Evolutionary conservation across 108 stramenopile species (phyloP).

Genomic region (Pseudonitzschia pungens): DNA sequence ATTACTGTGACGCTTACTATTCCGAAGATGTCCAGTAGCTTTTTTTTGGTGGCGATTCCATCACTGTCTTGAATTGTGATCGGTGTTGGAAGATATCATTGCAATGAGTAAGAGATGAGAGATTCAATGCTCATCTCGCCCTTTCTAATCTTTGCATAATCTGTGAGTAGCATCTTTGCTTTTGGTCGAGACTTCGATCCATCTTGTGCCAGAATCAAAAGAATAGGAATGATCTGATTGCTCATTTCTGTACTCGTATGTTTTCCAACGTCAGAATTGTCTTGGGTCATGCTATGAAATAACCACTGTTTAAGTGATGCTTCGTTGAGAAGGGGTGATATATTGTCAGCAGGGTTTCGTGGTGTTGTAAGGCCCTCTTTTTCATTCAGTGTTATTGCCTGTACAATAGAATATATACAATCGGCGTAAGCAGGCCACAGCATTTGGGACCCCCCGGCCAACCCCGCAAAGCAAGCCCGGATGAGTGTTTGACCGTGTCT

Average conservation of each 20-base stretch:
- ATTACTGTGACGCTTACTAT: not conserved
- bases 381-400: slow-evolving; percentile 29
- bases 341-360: slow-evolving; percentile 9
- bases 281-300: not conserved
- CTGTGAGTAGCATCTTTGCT: slow-evolving; percentile 53
- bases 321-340: slow-evolving; percentile 17
- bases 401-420: slow-evolving; percentile 48
- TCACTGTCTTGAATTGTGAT: no score
- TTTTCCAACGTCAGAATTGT: not conserved
- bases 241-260: slow-evolving; percentile 17
- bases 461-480: slow-evolving; percentile 40
- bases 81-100: not conserved
- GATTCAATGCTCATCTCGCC: slow-evolving; percentile 49
- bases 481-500: slow-evolving; percentile 43
- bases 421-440: slow-evolving; percentile 50
- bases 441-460: slow-evolving; percentile 62
- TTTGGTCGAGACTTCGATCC: slow-evolving; percentile 46
- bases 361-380: not conserved
- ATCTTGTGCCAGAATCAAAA: slow-evolving; percentile 41
- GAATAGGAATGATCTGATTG: slow-evolving; percentile 33
- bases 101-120: slow-evolving; percentile 37
- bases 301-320: slow-evolving; percentile 29
- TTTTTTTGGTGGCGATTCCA: no score
- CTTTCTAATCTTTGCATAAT: slow-evolving; percentile 53
- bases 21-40: not conserved